A percentile compares a stretch with the other conserved stretches of the same genome.
Evolutionary conservation across 805 yeast species (phyloP).

Genomic region (Ogataea paraovalis): DNA sequence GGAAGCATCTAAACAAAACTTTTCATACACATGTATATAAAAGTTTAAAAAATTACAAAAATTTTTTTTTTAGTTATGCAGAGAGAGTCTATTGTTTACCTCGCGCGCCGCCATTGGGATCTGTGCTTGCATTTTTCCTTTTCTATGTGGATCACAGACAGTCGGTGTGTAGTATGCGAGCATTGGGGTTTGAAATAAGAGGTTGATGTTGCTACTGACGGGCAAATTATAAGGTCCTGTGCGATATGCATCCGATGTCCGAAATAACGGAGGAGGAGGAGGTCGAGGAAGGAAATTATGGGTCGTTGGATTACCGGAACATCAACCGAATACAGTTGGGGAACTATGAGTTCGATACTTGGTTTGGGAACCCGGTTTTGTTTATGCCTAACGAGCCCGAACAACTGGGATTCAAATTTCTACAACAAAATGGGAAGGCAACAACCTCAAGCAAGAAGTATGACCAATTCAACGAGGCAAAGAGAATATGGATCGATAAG

Average conservation of each 20-base stretch:
- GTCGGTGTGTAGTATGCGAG: no score
- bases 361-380: constrained; percentile 87
- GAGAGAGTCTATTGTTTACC: neutral
- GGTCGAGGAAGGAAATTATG: constrained; percentile 48
- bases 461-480: constrained; percentile 10
- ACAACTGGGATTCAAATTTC: constrained; percentile 41
- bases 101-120: no score
- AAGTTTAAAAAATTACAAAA: no score
- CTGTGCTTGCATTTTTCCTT: neutral
- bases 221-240: no score
- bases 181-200: neutral
- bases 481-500: constrained; percentile 50
- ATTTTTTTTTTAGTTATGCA: constrained; percentile 2
- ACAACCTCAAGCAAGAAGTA: constrained; percentile 16
- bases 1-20: no score
- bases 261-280: constrained; percentile 20
- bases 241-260: neutral
- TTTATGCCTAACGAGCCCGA: constrained; percentile 45
- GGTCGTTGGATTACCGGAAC: constrained; percentile 59
- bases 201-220: no score
- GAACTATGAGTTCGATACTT: constrained; percentile 61
- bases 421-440: constrained; percentile 21
- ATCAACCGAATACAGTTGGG: constrained; percentile 67
- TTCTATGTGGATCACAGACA: neutral
- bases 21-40: no score